Evolutionary conservation across 345 rosid genomes (phyloP).

Genomic region (Eucalyptus caleyi): DNA sequence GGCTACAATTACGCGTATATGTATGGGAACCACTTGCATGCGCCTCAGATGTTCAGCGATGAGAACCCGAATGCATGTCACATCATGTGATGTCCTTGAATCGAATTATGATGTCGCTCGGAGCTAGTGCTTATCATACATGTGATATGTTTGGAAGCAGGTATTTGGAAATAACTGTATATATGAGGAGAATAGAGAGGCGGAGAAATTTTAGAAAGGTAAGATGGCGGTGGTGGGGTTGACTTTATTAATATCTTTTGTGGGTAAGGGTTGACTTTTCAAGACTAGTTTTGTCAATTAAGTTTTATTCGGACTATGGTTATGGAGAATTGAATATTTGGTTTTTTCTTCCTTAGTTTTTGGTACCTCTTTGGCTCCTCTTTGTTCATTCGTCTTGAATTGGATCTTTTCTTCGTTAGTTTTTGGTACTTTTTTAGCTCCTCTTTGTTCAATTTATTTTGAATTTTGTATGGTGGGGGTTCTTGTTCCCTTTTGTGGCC

Average conservation of each 20-base stretch:
- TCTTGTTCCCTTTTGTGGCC: background rate
- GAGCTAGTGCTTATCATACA: background rate
- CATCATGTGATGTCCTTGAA: background rate
- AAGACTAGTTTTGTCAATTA: background rate
- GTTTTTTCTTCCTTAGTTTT: background rate
- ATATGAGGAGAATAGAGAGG: background rate
- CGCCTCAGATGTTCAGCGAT: conserved; percentile 8
- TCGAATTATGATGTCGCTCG: background rate
- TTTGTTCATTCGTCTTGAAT: background rate
- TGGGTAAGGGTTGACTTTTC: background rate
- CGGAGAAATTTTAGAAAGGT: background rate
- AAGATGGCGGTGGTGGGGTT: background rate
- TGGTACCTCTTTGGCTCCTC: background rate
- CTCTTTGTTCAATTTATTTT: background rate
- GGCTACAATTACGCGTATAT: background rate
- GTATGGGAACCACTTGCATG: background rate
- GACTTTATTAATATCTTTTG: background rate
- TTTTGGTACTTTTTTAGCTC: background rate
- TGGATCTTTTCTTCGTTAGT: too few species aligned
- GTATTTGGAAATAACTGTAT: background rate
- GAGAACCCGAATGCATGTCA: conserved; percentile 26
- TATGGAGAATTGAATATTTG: background rate
- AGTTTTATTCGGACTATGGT: background rate
- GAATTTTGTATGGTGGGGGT: background rate
- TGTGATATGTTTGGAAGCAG: background rate